Conservation (phyloP, 23 red algal species). For the Agarophyton chilense region DNA sequence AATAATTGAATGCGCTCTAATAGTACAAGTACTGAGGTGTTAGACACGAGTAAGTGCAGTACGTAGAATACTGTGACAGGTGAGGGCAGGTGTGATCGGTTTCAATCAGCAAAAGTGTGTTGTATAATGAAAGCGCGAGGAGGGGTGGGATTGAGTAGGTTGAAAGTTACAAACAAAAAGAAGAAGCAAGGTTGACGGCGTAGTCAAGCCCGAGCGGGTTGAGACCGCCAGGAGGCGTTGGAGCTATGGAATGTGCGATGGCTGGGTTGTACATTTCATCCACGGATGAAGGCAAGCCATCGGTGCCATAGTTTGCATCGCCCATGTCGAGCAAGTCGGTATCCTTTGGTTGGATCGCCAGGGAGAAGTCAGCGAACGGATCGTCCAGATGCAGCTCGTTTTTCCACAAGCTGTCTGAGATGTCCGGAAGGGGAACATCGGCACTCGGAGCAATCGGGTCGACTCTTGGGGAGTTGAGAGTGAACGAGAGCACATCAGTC, state of each 20-base stretch:
- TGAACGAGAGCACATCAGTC: slow-evolving; percentile 40
- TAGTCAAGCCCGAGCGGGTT: neutral
- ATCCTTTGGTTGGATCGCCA: neutral
- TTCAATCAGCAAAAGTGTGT: too few relatives aligned
- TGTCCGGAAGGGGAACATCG: slow-evolving; percentile 11
- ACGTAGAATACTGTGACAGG: neutral
- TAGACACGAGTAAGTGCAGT: slow-evolving; percentile 21
- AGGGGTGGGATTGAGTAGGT: neutral
- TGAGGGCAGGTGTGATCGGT: neutral
- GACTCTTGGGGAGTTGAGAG: slow-evolving; percentile 14
- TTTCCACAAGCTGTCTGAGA: slow-evolving; percentile 33
- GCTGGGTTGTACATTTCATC: neutral
- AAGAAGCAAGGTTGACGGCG: slow-evolving; percentile 18
- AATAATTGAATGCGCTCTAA: neutral
- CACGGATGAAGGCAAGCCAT: neutral
- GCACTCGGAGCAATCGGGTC: neutral
- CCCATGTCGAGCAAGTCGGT: slow-evolving; percentile 21
- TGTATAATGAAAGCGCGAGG: neutral
- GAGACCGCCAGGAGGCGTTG: neutral
- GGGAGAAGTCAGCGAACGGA: slow-evolving; percentile 37
- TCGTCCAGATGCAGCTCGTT: slow-evolving; percentile 25
- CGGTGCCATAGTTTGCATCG: neutral
- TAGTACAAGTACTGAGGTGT: neutral
- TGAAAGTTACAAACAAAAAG: slow-evolving; percentile 14
- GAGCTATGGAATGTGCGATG: neutral